phyloP scores from a whole-genome alignment of 805 yeast species.

The Starmera dryadoides region DNA sequence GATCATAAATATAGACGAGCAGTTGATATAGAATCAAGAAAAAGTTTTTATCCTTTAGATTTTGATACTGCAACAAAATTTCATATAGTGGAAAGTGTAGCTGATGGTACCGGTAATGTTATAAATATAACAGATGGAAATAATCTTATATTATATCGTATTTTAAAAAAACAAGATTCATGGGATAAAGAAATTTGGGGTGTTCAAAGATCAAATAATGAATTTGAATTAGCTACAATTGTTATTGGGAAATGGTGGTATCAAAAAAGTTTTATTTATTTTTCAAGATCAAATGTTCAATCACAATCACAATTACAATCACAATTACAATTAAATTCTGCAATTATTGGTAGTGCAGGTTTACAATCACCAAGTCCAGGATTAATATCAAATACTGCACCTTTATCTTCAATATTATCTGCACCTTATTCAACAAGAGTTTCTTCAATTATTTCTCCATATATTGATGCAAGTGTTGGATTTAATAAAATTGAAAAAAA shows the following conservation, averaged over 20 bases:
- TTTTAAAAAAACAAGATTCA: background rate
- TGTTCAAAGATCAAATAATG: background rate
- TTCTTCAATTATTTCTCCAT: constrained; percentile 5
- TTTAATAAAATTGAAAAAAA: background rate
- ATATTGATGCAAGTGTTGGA: constrained; percentile 10
- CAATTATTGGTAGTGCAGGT: background rate
- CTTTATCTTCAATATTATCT: no score
- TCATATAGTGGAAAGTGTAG: background rate
- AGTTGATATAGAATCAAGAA: background rate
- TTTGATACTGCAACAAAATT: background rate
- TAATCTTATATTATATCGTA: background rate
- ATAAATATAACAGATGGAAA: background rate
- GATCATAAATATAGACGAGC: background rate
- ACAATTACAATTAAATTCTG: no score
- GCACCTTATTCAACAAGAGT: background rate
- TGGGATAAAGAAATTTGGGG: background rate
- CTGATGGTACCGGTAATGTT: background rate
- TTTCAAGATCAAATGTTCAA: background rate
- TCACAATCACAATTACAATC: background rate
- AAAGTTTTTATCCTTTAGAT: constrained; percentile 1
- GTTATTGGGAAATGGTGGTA: background rate
- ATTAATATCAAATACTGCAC: no score
- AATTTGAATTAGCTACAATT: constrained; percentile 1
- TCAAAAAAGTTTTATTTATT: background rate
- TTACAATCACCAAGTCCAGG: no score